Evolutionary conservation across 495 filamentous ascomycete genomes (phyloP), one percentile per base, ranked within the genome.

Genomic region (Articulospora tetracladia): DNA sequence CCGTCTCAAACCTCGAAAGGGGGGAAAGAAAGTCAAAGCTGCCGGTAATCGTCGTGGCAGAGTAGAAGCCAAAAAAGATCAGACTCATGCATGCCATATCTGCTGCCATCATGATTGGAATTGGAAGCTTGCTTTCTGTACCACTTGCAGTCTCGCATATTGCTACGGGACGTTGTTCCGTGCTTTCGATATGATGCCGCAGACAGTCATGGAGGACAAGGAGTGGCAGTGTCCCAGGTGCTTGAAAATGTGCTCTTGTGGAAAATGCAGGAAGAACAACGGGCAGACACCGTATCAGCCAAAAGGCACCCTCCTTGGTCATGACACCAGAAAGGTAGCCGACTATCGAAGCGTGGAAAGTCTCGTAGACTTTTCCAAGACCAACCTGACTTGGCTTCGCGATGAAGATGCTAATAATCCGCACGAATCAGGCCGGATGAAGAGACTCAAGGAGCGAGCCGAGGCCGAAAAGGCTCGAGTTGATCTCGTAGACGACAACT

Each of bases 191-290:
- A 78, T 91, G 61, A 85, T 87, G 77, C 94, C 94, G 0, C 83
- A 88, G 66, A 75, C 82, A 11, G 80, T 88, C 0, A 88, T 97
- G 87, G 86, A 92, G 66, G 79, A 88, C 30, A 79, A 83, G 57
- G 73, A 84, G 41, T 98, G 93, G 93, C 77, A 85, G 66, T 98
- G 94, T 64, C 94, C 94, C 0, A 90, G 85, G 58, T 98, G 94
- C 67, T 79, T 79, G 7, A 83, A 85, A 28, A 86, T 89, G 17
- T 98, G 94, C 80, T 93, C 90, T 59, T 96, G 91, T 66, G 86
- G 83, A 10, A 77, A 77, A 17, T 98, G 94, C 71, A 85, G 89
- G 24, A 75, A 73, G 41, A 60, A 63, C 17, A 66, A 66, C 39
- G 73, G 68, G 24, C 67, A 66, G 36, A 68, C 57, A 12, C 92